Percentiles rank a stretch among this genome's conserved stretches.
Conservation (phyloP, 2,329 filamentous ascomycete species). For the Huntiella bhutanensis region DNA sequence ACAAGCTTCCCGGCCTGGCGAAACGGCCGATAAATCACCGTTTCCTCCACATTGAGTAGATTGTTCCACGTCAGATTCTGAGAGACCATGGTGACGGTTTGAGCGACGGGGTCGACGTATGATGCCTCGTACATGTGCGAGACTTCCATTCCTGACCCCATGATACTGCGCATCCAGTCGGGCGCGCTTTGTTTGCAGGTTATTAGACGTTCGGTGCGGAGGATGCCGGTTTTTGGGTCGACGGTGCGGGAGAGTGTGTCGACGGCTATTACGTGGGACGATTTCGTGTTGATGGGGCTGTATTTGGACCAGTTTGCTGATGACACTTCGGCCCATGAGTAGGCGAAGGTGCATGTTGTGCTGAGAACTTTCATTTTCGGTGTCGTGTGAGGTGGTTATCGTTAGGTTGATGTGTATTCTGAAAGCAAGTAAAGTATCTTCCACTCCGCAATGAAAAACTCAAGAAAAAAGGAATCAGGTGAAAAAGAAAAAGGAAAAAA, state of each 20-base stretch:
- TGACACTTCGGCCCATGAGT: constrained; percentile 97
- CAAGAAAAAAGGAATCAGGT: neutral
- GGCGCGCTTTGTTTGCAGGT: constrained; percentile 46
- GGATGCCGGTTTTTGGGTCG: constrained; percentile 37
- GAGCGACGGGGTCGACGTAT: constrained; percentile 67
- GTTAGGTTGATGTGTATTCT: neutral
- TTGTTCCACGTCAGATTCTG: constrained; percentile 90
- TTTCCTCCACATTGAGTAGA: constrained; percentile 80
- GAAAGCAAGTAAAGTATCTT: neutral
- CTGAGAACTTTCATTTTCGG: constrained; percentile 82
- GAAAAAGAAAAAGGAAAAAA: neutral
- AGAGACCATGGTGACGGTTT: constrained; percentile 91
- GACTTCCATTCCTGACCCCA: constrained; percentile 55
- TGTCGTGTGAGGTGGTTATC: neutral
- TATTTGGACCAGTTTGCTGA: constrained; percentile 98
- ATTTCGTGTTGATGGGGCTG: constrained; percentile 96
- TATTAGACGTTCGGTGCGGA: constrained; percentile 43
- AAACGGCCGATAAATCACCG: constrained; percentile 63
- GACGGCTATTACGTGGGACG: constrained; percentile 88
- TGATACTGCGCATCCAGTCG: constrained; percentile 60
- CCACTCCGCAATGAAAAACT: neutral
- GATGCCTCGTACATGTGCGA: constrained; percentile 89
- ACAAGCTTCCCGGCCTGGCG: constrained; percentile 15
- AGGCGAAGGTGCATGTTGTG: constrained; percentile 76
- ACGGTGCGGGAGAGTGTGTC: constrained; percentile 65